Conservation (phyloP, 805 yeast genomes). For the Candida mattraensis region DNA sequence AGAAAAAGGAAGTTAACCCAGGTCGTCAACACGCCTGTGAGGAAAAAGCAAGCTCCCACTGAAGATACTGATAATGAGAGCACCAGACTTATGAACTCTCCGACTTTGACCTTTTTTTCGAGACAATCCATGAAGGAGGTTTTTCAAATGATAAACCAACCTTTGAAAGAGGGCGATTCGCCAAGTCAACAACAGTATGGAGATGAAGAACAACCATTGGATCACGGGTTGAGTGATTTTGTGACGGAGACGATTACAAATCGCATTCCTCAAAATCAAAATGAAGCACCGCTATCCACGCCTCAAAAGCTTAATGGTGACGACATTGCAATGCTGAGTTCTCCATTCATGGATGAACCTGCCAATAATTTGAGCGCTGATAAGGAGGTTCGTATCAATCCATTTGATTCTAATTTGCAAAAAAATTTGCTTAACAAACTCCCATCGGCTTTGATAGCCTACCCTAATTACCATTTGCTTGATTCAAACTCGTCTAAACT, state of each 20-base stretch:
- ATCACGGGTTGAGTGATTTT: slow-evolving; percentile 35
- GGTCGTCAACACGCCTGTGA: slow-evolving; percentile 5
- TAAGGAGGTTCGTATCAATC: slow-evolving; percentile 25
- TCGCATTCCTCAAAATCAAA: slow-evolving; percentile 30
- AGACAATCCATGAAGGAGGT: slow-evolving; percentile 75
- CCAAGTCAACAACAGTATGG: slow-evolving; percentile 8
- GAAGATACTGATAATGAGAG: slow-evolving; percentile 16
- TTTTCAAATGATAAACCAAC: slow-evolving; percentile 69
- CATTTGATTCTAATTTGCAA: slow-evolving; percentile 46
- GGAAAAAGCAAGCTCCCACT: slow-evolving; percentile 4
- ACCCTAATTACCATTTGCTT: slow-evolving; percentile 31
- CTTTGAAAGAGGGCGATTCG: slow-evolving; percentile 34
- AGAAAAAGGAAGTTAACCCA: slow-evolving; percentile 13
- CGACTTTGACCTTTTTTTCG: slow-evolving; percentile 77
- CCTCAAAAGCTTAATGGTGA: slow-evolving; percentile 6
- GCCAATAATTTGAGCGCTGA: slow-evolving; percentile 1
- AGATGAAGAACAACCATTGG: slow-evolving; percentile 14
- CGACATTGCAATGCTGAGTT: slow-evolving; percentile 36
- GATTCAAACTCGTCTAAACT: slow-evolving; percentile 15
- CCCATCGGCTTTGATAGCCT: slow-evolving; percentile 15
- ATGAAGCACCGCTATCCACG: background rate
- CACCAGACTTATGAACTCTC: slow-evolving; percentile 49
- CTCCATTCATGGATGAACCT: slow-evolving; percentile 46
- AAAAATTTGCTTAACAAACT: slow-evolving; percentile 38
- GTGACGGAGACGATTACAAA: slow-evolving; percentile 49